phyloP scores from a whole-genome alignment of 2,329 filamentous ascomycete genomes.

The Chrysoporthe puriensis region DNA sequence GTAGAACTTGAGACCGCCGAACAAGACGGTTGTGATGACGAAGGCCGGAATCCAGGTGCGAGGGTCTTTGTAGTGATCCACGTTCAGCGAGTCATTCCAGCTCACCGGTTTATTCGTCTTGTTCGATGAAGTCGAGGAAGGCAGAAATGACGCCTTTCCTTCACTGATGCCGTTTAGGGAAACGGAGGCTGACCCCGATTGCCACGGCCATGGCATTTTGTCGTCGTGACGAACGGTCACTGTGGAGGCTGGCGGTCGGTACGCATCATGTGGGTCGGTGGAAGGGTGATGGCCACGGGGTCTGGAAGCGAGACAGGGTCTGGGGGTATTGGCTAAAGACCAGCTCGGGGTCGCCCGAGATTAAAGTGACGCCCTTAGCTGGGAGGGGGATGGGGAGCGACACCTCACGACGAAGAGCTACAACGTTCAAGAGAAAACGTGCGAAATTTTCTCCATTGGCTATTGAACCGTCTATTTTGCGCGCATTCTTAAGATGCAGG shows the following conservation, averaged over 20 bases:
- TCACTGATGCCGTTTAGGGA: constrained; percentile 10
- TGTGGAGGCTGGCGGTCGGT: background rate
- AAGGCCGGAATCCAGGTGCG: constrained; percentile 57
- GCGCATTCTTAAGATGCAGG: background rate
- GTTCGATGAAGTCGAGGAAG: constrained; percentile 18
- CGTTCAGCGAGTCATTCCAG: constrained; percentile 49
- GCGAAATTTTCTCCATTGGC: background rate
- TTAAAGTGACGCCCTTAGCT: background rate
- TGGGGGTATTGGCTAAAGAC: background rate
- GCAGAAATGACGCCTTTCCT: constrained; percentile 1
- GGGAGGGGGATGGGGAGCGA: background rate
- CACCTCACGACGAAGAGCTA: background rate
- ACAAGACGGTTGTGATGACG: constrained; percentile 57
- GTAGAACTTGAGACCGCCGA: constrained; percentile 64
- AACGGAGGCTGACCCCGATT: constrained; percentile 21
- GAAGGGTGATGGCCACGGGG: constrained; percentile 6
- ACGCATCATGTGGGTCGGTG: background rate
- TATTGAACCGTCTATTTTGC: background rate
- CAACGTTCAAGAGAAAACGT: background rate
- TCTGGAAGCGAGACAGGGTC: constrained; percentile 6
- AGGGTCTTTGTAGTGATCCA: constrained; percentile 56
- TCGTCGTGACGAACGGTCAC: constrained; percentile 10
- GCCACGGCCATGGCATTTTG: constrained; percentile 30
- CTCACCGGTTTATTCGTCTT: constrained; percentile 37
- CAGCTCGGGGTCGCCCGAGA: background rate